Evolutionary conservation across 805 yeast species (phyloP), one percentile per base, ranked within the genome.

Genomic region (Priceomyces medius): DNA sequence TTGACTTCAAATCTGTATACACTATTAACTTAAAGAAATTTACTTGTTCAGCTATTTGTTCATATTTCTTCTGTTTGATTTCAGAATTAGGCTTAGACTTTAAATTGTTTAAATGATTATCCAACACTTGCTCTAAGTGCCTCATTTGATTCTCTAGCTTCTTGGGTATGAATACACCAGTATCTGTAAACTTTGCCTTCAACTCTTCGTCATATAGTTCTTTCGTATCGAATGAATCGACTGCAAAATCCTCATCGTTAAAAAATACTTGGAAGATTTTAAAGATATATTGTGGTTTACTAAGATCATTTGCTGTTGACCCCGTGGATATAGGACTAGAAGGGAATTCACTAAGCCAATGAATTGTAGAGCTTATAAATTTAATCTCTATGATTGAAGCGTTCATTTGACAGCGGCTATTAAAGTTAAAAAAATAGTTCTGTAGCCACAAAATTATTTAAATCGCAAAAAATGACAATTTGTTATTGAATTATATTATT

Each of bases 271-370:
- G 24, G 14, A 53, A 47, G 12, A 56, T 13, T 21, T 43, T 23
- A 29, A 20, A 43, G 20, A 58, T 38, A 3, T 36, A 46, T n/a
- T 3, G 9, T 1, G 59, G 57, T 26, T 44, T 38, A 16, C 46
- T 40, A 7, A 59, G 38, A 14, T 50, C 53, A 6, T 37, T 21
- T 7, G 46, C 26, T 3, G 33, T 27, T 2, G 46, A 33, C 12
- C 39, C 35, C 9, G 42, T 31, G 2, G 17, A 12, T 1, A 56
- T n/a, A 3, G 56, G 53, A 19, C 53, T 50, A 6, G 33, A 37
- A 6, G 62, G 60, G 17, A 60, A 48, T 32, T 49, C 51, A 2
- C 53, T 45, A 10, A 60, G 36, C 66, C 66, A 60, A 13, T 45
- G 47, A 7, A 59, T 42, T 1, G 51, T 37, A 1, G 60, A 49